Conservation (phyloP, 2,329 filamentous ascomycete species). For the Fusarium hostae region DNA sequence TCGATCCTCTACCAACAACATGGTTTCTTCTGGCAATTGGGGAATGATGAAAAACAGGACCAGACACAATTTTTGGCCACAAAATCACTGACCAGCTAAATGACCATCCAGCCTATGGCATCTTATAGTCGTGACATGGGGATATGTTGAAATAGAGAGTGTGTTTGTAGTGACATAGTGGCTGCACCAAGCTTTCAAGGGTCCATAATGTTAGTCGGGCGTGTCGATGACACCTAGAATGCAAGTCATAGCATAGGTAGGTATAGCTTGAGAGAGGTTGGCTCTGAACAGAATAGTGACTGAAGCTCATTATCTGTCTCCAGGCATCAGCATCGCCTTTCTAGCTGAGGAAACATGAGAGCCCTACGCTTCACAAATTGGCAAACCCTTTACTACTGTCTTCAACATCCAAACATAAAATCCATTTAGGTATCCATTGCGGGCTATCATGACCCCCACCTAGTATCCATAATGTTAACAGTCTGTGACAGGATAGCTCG, state of each 20-base stretch:
- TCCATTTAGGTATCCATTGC: slow-evolving; percentile 18
- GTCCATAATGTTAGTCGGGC: slow-evolving; percentile 19
- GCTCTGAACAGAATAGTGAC: neutral
- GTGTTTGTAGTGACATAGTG: neutral
- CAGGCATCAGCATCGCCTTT: neutral
- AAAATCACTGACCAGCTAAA: neutral
- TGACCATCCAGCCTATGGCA: slow-evolving; percentile 12
- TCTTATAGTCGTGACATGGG: slow-evolving; percentile 18
- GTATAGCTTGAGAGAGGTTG: slow-evolving; percentile 16
- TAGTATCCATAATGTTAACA: neutral
- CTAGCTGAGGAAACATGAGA: neutral
- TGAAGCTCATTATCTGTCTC: neutral
- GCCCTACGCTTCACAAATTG: neutral
- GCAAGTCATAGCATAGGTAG: slow-evolving; percentile 16
- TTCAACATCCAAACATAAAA: neutral
- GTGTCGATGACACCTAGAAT: neutral
- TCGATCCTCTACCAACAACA: slow-evolving; percentile 17
- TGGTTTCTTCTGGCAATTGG: neutral
- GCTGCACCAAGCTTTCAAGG: neutral
- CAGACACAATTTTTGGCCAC: neutral
- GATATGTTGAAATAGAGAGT: neutral
- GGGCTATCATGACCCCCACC: neutral
- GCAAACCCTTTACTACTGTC: neutral
- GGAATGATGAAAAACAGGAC: neutral
- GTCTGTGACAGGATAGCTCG: neutral